phyloP scores from a whole-genome alignment of 345 rosid species.

The Rhodamnia argentea region DNA sequence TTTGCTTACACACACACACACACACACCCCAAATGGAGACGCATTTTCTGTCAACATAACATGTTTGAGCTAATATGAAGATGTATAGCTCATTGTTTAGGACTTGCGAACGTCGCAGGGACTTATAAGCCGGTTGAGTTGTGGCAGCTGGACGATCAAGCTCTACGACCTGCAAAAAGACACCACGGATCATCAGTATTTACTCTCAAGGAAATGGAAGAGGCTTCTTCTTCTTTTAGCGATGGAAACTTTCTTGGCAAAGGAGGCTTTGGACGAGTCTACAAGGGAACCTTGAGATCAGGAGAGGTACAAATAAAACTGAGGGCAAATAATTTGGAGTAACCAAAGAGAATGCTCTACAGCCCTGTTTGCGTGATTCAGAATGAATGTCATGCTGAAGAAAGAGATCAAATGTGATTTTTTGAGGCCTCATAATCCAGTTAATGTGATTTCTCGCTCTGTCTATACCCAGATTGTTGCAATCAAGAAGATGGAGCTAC shows the following conservation, averaged over 20 bases:
- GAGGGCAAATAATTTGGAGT: not conserved
- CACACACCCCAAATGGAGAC: not conserved
- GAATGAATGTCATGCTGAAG: not conserved
- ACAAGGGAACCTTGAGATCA: conserved; percentile 65
- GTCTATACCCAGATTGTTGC: conserved; percentile 62
- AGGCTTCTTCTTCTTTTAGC: conserved; percentile 64
- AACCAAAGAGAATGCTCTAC: not conserved
- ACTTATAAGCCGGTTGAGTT: conserved; percentile 53
- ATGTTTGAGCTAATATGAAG: not conserved
- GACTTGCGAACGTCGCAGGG: conserved; percentile 34
- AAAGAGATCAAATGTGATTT: not conserved
- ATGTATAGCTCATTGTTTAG: not conserved
- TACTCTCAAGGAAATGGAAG: conserved; percentile 88
- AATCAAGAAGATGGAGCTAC: conserved; percentile 94
- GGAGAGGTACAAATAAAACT: conserved; percentile 51
- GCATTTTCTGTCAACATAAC: not conserved
- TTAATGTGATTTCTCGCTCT: not conserved
- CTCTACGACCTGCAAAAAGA: conserved; percentile 31
- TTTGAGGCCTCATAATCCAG: not conserved
- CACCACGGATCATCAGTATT: conserved; percentile 62
- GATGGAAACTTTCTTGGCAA: conserved; percentile 72
- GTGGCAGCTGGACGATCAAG: conserved; percentile 62
- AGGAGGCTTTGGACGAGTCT: conserved; percentile 93
- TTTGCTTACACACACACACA: not conserved
- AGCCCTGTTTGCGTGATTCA: too few species aligned